Conservation (phyloP, 2,329 filamentous ascomycete species). For the Nigrospora sphaerica region DNA sequence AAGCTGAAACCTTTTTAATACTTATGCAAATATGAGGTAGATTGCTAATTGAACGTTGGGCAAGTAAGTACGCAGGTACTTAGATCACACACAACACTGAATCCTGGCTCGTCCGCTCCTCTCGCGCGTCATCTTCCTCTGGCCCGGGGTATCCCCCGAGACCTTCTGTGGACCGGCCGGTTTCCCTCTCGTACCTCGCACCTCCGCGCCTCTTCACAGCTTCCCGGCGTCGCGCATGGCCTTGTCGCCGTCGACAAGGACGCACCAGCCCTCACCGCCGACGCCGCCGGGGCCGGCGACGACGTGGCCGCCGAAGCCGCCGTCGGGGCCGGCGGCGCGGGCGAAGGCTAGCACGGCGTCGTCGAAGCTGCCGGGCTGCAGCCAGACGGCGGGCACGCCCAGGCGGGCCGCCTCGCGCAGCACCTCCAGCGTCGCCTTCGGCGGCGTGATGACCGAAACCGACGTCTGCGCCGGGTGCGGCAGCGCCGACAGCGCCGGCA, state of each 20-base stretch:
- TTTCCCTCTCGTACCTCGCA: no score
- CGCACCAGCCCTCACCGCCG: conserved; percentile 76
- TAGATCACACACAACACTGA: no score
- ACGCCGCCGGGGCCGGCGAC: conserved; percentile 57
- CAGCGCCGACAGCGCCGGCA: conserved; percentile 59
- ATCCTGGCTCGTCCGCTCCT: no score
- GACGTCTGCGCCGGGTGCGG: conserved; percentile 62
- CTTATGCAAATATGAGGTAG: no score
- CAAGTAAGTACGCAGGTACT: no score
- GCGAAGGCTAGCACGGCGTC: conserved; percentile 67
- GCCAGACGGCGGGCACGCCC: conserved; percentile 70
- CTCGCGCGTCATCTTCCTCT: no score
- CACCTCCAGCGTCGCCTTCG: conserved; percentile 64
- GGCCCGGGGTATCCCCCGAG: no score
- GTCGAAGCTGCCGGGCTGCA: conserved; percentile 88
- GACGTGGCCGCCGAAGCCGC: conserved; percentile 58
- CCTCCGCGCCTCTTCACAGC: conserved; percentile 18
- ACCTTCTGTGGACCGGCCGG: no score
- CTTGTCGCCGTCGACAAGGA: conserved; percentile 74
- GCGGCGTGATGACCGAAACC: conserved; percentile 83
- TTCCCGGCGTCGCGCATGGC: conserved; percentile 51
- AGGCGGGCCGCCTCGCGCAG: conserved; percentile 70
- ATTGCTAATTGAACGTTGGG: no score
- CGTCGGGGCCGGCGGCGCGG: conserved; percentile 21
- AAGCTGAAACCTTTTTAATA: no score